phyloP scores from a whole-genome alignment of 176 grass and related monocot species.

The Rhynchospora tenuis region DNA sequence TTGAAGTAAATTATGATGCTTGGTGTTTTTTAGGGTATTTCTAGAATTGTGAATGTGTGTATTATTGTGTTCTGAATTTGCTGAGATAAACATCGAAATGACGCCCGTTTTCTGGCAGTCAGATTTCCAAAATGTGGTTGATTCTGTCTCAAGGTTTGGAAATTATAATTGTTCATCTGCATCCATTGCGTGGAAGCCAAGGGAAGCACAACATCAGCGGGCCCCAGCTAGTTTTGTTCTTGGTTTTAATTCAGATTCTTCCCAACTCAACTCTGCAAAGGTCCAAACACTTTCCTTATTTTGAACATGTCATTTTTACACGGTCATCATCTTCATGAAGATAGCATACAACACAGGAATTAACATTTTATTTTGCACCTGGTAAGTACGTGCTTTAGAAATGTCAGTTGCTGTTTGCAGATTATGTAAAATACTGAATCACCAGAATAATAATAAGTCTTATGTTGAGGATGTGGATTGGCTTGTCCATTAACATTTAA shows the following conservation, averaged over 20 bases:
- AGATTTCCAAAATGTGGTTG: conserved; percentile 75
- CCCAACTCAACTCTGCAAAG: conserved; percentile 79
- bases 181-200: conserved; percentile 78
- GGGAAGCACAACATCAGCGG: conserved; percentile 41
- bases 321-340: background rate
- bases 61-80: background rate
- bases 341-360: background rate
- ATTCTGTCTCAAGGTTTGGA: conserved; percentile 65
- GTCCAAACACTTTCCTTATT: conserved; percentile 9
- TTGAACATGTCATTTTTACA: background rate
- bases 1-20: background rate
- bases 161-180: conserved; percentile 57
- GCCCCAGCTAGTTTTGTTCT: conserved; percentile 68
- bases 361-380: background rate
- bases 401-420: background rate
- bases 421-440: background rate
- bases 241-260: conserved; percentile 81
- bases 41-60: background rate
- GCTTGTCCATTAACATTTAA: background rate
- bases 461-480: background rate
- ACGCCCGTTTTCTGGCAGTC: conserved; percentile 41
- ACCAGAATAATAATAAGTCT: background rate
- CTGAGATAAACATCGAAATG: background rate
- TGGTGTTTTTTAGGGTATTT: background rate
- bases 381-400: background rate